Evolutionary conservation across 2,329 filamentous ascomycete species (phyloP).

Genomic region (Aspergillus tubingensis): DNA sequence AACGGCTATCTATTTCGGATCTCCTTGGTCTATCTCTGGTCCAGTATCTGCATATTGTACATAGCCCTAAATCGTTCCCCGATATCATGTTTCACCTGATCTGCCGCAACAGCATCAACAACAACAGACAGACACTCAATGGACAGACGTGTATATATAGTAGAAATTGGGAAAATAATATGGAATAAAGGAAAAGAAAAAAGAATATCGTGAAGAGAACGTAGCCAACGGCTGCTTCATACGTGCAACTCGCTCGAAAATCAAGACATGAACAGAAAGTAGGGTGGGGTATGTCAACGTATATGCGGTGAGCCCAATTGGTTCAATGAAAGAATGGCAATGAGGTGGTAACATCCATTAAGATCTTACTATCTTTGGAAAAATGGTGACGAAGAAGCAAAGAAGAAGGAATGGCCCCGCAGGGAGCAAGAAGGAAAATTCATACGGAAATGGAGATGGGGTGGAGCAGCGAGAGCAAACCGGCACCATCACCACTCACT

Average conservation of each 20-base stretch:
- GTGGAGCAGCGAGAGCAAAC: background rate
- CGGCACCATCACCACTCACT: conserved; percentile 11
- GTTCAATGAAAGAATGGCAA: conserved; percentile 6
- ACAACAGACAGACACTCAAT: background rate
- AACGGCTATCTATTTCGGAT: background rate
- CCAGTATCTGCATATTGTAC: conserved; percentile 2
- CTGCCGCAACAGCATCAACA: background rate
- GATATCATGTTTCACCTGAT: background rate
- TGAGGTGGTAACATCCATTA: conserved; percentile 7
- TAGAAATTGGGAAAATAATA: background rate
- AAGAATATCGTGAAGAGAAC: conserved; percentile 1
- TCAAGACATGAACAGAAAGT: background rate
- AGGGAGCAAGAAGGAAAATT: conserved; percentile 3
- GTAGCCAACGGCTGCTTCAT: conserved; percentile 3
- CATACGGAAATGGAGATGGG: background rate
- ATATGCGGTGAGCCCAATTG: background rate
- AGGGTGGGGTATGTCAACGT: conserved; percentile 7
- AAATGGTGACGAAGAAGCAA: conserved; percentile 5
- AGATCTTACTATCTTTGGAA: background rate
- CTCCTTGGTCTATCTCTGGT: background rate
- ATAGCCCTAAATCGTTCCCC: conserved; percentile 1
- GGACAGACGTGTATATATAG: background rate
- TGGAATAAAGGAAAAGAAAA: background rate
- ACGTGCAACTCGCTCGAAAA: conserved; percentile 2
- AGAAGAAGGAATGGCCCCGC: background rate